A percentile compares a stretch with the other conserved stretches of the same genome.
These are phyloP conservation scores for Hericium coralloides DNA, from an alignment of 768 basidiomycete species.

Conservation along the genomic window DNA sequence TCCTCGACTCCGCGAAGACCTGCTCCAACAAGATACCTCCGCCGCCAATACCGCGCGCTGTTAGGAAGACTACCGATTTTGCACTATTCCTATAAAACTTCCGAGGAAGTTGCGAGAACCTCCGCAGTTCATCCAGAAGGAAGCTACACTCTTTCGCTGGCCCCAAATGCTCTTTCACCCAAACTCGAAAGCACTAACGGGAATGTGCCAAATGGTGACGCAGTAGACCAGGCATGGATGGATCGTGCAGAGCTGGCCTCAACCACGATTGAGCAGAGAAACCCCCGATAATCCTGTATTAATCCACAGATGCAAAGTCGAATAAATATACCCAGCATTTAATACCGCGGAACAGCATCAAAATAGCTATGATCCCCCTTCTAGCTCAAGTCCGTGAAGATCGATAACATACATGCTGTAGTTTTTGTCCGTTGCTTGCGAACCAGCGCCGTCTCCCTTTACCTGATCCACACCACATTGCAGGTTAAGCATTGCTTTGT, in stretches of 20 bases:
- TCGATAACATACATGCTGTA: constrained; percentile 89
- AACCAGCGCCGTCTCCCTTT: constrained; percentile 38
- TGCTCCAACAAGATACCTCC: constrained; percentile 23
- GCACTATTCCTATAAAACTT: constrained; percentile 7
- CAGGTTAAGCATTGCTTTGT: constrained; percentile 82
- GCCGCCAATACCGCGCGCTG: constrained; percentile 50
- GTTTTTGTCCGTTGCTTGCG: constrained; percentile 54
- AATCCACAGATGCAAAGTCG: background rate
- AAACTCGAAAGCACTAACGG: background rate
- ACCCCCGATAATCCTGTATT: background rate
- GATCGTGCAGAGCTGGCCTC: background rate
- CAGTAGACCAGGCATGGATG: constrained; percentile 30
- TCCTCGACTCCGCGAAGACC: background rate
- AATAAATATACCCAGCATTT: background rate
- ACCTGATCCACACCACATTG: constrained; percentile 76
- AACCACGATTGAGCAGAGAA: background rate
- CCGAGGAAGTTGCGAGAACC: background rate
- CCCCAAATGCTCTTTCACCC: constrained; percentile 21
- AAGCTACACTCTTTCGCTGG: constrained; percentile 24
- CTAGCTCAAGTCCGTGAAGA: constrained; percentile 71
- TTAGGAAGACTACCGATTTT: constrained; percentile 53
- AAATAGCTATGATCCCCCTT: constrained; percentile 23
- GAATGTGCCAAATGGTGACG: constrained; percentile 17
- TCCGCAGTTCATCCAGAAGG: background rate
- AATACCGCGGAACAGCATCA: background rate